These are phyloP conservation scores for Parmelia sp. DNA, from an alignment of 495 filamentous ascomycete species.

Conservation along the genomic window DNA sequence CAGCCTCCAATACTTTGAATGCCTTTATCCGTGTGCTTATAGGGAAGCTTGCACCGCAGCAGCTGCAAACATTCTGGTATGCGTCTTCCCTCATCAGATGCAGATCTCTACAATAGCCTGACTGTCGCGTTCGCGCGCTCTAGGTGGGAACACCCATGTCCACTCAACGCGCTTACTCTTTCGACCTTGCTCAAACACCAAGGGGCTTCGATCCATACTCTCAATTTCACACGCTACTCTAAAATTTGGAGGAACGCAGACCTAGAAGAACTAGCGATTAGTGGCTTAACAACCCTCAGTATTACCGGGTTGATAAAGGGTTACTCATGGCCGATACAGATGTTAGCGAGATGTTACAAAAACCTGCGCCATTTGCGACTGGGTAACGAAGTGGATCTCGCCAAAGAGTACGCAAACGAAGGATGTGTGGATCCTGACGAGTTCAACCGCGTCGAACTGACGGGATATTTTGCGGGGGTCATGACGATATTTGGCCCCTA, in stretches of 20 bases:
- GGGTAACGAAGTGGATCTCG: background rate
- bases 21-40: background rate
- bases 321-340: background rate
- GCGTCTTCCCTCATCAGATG: background rate
- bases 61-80: background rate
- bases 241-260: background rate
- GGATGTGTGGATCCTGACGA: background rate
- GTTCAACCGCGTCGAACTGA: background rate
- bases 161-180: background rate
- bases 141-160: background rate
- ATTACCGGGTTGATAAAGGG: background rate
- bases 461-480: background rate
- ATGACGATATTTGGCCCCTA: background rate
- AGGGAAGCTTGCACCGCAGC: background rate
- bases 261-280: background rate
- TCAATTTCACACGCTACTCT: background rate
- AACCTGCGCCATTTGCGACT: background rate
- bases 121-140: background rate
- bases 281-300: background rate
- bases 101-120: background rate
- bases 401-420: background rate
- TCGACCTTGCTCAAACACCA: background rate
- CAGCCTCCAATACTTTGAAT: constrained; percentile 1
- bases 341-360: background rate
- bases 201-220: background rate